phyloP scores from a whole-genome alignment of 176 grass and related monocot species.

The Dactylis glomerata region DNA sequence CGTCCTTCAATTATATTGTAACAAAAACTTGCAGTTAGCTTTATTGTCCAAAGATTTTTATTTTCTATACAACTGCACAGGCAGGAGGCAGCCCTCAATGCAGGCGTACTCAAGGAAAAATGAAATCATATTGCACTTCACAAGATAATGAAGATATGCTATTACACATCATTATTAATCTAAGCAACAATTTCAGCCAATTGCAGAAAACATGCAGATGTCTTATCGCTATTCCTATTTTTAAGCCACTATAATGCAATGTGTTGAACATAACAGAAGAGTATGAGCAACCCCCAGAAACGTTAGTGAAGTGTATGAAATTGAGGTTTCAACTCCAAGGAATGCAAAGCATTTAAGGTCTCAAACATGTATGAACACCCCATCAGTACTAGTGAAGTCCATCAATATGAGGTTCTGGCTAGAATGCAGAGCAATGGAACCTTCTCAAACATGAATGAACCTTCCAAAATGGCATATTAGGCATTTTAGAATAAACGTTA shows the following conservation, averaged over 20 bases:
- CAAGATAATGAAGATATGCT: background rate
- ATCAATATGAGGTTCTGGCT: background rate
- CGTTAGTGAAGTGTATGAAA: background rate
- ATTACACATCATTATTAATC: background rate
- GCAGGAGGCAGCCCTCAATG: background rate
- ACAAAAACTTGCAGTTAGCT: constrained; percentile 3
- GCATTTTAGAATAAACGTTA: background rate
- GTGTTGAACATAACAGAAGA: constrained; percentile 4
- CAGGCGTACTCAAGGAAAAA: background rate
- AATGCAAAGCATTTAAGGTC: background rate
- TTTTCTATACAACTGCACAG: constrained; percentile 12
- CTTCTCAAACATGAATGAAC: background rate
- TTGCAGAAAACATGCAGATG: background rate
- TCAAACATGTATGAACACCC: background rate
- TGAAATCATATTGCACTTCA: background rate
- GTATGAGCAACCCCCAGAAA: background rate
- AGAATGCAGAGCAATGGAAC: background rate
- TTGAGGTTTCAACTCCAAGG: background rate
- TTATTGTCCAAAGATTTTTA: background rate
- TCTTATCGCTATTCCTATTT: background rate
- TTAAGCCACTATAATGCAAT: background rate
- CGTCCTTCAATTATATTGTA: constrained; percentile 6
- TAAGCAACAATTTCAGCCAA: constrained; percentile 5
- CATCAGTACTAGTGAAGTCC: background rate
- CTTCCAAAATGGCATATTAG: background rate